phyloP scores from a whole-genome alignment of 257 asterid genomes.

The Fraxinus quadrangulata region DNA sequence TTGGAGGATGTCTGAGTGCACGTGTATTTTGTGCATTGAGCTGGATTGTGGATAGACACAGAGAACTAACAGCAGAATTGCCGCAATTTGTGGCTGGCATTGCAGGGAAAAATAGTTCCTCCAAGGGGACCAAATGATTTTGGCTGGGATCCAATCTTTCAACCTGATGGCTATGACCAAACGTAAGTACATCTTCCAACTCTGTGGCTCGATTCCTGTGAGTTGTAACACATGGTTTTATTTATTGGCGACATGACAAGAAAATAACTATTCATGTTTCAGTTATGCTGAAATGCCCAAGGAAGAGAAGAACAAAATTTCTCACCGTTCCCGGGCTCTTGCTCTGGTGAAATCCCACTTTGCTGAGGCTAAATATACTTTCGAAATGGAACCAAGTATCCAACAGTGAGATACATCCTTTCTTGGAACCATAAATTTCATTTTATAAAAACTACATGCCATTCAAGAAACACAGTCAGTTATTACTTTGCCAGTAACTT shows the following conservation, averaged over 20 bases:
- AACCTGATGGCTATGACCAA: conserved; percentile 82
- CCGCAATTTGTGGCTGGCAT: conserved; percentile 28
- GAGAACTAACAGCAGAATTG: conserved; percentile 17
- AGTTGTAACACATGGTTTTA: neutral
- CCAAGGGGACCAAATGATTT: conserved; percentile 88
- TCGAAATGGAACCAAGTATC: conserved; percentile 40
- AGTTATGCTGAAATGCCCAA: conserved; percentile 96
- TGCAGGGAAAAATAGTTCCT: conserved; percentile 91
- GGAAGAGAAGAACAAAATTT: conserved; percentile 84
- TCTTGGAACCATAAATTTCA: conserved; percentile 1
- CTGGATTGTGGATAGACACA: conserved; percentile 20
- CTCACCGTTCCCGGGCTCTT: conserved; percentile 85
- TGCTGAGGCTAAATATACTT: conserved; percentile 66
- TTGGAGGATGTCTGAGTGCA: conserved; percentile 5
- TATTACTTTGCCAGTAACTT: neutral
- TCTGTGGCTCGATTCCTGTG: neutral
- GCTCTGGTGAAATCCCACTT: conserved; percentile 82
- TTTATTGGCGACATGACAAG: conserved; percentile 11
- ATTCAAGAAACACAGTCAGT: neutral
- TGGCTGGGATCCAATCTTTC: conserved; percentile 98
- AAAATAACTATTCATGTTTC: conserved; percentile 26
- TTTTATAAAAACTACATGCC: neutral
- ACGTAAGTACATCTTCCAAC: conserved; percentile 50
- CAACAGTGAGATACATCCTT: conserved; percentile 21
- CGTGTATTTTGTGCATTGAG: conserved; percentile 11